Conservation (phyloP, 306 rosid genomes). For the Pyrus communis region DNA sequence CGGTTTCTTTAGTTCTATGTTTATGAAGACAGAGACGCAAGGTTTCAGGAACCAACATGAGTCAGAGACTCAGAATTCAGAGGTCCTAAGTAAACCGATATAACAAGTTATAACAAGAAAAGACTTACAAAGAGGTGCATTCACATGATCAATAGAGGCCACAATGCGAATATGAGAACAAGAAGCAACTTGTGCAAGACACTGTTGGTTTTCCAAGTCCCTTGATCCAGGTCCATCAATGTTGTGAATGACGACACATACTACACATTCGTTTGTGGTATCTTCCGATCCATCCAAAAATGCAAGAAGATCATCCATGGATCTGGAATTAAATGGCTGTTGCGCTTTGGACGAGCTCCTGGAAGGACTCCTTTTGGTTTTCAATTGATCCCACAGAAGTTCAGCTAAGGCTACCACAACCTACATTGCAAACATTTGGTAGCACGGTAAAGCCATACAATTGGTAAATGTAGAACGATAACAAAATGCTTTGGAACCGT, state of each 20-base stretch:
- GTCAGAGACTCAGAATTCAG: not conserved
- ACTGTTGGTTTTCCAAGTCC: conserved; percentile 73
- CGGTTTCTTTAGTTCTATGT: not conserved
- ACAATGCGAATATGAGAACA: conserved; percentile 61
- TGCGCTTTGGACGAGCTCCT: conserved; percentile 39
- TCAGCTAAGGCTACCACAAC: conserved; percentile 67
- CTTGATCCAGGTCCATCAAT: conserved; percentile 90
- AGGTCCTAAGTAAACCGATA: not conserved
- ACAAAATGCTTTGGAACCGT: not conserved
- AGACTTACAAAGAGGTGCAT: conserved; percentile 75
- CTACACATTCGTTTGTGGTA: conserved; percentile 39
- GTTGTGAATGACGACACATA: conserved; percentile 71
- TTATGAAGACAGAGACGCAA: too few species aligned
- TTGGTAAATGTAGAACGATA: not conserved
- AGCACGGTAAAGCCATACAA: not conserved
- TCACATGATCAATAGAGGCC: conserved; percentile 83
- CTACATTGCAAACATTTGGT: conserved; percentile 28
- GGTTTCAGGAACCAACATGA: not conserved
- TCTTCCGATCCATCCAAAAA: conserved; percentile 52
- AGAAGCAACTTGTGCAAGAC: conserved; percentile 69
- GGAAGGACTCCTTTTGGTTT: conserved; percentile 33
- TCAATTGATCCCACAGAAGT: conserved; percentile 63
- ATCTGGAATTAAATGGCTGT: conserved; percentile 54
- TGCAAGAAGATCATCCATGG: conserved; percentile 73
- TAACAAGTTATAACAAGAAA: not conserved